These are phyloP conservation scores for Austroboletus niveus DNA, from an alignment of 1,284 basidiomycete genomes.

Conservation along the genomic window DNA sequence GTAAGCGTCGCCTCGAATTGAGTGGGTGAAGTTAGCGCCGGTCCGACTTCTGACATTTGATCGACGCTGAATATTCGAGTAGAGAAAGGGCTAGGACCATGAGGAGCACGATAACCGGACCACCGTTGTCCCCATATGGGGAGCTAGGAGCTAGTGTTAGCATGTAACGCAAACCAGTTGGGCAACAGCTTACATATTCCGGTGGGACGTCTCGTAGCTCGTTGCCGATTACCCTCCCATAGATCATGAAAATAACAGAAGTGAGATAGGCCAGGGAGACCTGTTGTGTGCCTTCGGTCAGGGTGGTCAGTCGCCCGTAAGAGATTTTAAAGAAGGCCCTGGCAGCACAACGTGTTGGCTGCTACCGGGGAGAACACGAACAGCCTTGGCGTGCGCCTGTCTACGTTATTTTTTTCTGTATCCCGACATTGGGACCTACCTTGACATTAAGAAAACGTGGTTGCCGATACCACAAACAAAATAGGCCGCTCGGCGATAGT, in stretches of 20 bases:
- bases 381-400: constrained; percentile 22
- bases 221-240: constrained; percentile 31
- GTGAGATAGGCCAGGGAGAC: constrained; percentile 7
- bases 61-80: constrained; percentile 20
- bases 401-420: constrained; percentile 19
- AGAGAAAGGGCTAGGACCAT: constrained; percentile 30
- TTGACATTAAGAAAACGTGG: constrained; percentile 31
- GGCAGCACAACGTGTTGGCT: constrained; percentile 24
- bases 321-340: constrained; percentile 28
- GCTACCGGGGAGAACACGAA: constrained; percentile 22
- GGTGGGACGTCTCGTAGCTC: constrained; percentile 33
- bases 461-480: constrained; percentile 10
- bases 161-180: neutral
- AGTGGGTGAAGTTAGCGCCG: constrained; percentile 23
- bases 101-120: constrained; percentile 21
- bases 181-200: constrained; percentile 25
- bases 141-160: constrained; percentile 25
- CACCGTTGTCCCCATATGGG: constrained; percentile 36
- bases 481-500: constrained; percentile 17
- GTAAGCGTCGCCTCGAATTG: constrained; percentile 20
- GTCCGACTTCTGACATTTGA: constrained; percentile 25
- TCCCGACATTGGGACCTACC: constrained; percentile 11
- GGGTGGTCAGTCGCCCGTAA: constrained; percentile 17
- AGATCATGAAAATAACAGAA: constrained; percentile 22
- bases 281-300: constrained; percentile 16